Base-by-base conservation (phyloP, 2,329 filamentous ascomycete species). In the Colletotrichum navitas region DNA sequence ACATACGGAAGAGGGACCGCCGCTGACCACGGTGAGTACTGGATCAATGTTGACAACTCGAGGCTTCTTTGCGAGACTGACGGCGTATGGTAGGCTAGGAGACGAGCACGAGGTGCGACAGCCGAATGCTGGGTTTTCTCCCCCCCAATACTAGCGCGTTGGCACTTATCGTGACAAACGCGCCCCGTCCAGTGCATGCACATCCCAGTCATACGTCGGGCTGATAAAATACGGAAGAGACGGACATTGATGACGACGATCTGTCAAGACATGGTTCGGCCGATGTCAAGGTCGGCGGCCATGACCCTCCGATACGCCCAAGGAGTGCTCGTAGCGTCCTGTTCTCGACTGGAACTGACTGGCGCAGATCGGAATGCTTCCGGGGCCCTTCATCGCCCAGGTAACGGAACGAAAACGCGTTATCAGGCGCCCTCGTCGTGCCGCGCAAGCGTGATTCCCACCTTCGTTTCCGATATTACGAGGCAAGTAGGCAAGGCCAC, bases 221-320 rank as follows among this genome's bases (percentile, higher is more conserved):
- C 59, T 36, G 59, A 36, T 36, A 21, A 14, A 62, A 18, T 24
- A 29, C 43, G 26, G 16, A 47, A 51, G 29, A 34, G 32, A 52
- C 32, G 10, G 32, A 24, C 26, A n/a, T 36, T 36, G 32, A 62
- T 51, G 63, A 62, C 32, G 63, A 51, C 41, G 63, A 55, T 56
- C 21, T 18, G 52, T 55, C 32, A 55, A 36, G 18, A 55, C 52
- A 55, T 18, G 21, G 21, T n/a, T 16, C 3, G 36, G 43, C 43
- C 29, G 5, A 26, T 36, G n/a, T 18, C 58, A n/a, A 39, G 14
- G 45, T 43, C 24, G 18, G 21, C 39, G 58, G n/a, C 26, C 36
- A 26, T 10, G 59, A 12, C 21, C 41, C 32, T 70, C 63, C 61
- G 63, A 56, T 61, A 67, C 56, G 47, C 58, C 39, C 55, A 43